Base-by-base conservation (phyloP, 352 stramenopile species). In the Thalassiosira sp. region DNA sequence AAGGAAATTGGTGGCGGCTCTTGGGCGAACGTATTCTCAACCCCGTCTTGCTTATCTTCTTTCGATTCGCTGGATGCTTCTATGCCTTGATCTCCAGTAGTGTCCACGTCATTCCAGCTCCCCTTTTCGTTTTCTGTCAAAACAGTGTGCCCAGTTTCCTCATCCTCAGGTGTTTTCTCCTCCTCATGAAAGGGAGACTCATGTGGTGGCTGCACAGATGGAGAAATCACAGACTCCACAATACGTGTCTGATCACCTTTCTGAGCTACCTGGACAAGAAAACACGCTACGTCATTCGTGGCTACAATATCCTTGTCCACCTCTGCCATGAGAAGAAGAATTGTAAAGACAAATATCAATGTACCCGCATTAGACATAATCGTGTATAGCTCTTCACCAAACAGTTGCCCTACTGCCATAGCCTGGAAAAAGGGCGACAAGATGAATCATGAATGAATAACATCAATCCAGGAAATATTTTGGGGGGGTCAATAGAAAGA, bases 241-340 rank as follows among this genome's bases (percentile, higher is more conserved):
- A 79, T 49, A n/a, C 60, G 57, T 35, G 66, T 76, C 49, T 72
- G 33, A 68, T 81, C 72, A 42, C 72, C 72, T 59, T 75, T 81
- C 45, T 63, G 42, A 5, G 64, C 72, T 22, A 81, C 72, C 33
- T 71, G 53, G 8, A 81, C 64, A 45, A 88, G 63, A 65, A 88
- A 85, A 35, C 40, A 56, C 7, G 63, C 64, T 22, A 85, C 70
- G 27, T 88, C 62, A 43, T 72, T 61, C 20, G 68, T 76, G 13
- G 71, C 66, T 11, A 74, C 52, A 46, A 85, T 81, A 54, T 88
- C 80, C 27, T 83, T 88, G 43, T 88, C 72, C 5, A 88, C 72
- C 60, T 88, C 76, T 8, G 49, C 40, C 62, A 88, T 82, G 2
- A 88, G 48, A 16, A 77, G 43, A 28, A 85, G 25, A 35, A 88